These are phyloP conservation scores for Penicillium italicum DNA, from an alignment of 2,329 filamentous ascomycete genomes.

Conservation along the genomic window DNA sequence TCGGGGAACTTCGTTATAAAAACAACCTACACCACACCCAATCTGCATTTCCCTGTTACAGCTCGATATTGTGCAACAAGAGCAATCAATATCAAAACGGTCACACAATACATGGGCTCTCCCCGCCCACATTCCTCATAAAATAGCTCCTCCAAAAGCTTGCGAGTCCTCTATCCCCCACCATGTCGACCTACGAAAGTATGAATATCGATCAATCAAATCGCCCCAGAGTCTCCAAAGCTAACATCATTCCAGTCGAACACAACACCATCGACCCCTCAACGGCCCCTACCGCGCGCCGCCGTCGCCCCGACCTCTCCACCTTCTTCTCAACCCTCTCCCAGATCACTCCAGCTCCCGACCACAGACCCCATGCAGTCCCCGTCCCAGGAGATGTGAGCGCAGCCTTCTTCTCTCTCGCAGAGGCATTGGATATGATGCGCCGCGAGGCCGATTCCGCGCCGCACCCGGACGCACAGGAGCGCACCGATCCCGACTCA, in stretches of 20 bases:
- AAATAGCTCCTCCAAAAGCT: slow-evolving; percentile 9
- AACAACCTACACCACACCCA: background rate
- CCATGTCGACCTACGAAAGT: slow-evolving; percentile 45
- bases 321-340: slow-evolving; percentile 62
- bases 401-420: slow-evolving; percentile 57
- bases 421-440: slow-evolving; percentile 60
- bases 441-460: slow-evolving; percentile 44
- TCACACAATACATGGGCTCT: slow-evolving; percentile 10
- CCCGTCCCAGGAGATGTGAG: slow-evolving; percentile 60
- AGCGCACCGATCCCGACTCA: slow-evolving; percentile 24
- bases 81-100: slow-evolving; percentile 5
- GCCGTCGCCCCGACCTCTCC: slow-evolving; percentile 60
- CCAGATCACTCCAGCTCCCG: slow-evolving; percentile 53
- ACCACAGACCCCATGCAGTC: slow-evolving; percentile 54
- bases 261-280: slow-evolving; percentile 40
- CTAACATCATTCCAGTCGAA: slow-evolving; percentile 35
- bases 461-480: slow-evolving; percentile 34
- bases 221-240: background rate
- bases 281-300: slow-evolving; percentile 28
- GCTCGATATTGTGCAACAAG: slow-evolving; percentile 1
- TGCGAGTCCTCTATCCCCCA: slow-evolving; percentile 11
- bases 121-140: slow-evolving; percentile 3
- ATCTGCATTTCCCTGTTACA: slow-evolving; percentile 1
- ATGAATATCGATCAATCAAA: background rate
- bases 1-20: background rate